These are phyloP conservation scores for Podospora pseudopauciseta DNA, from an alignment of 495 filamentous ascomycete species.

Conservation along the genomic window DNA sequence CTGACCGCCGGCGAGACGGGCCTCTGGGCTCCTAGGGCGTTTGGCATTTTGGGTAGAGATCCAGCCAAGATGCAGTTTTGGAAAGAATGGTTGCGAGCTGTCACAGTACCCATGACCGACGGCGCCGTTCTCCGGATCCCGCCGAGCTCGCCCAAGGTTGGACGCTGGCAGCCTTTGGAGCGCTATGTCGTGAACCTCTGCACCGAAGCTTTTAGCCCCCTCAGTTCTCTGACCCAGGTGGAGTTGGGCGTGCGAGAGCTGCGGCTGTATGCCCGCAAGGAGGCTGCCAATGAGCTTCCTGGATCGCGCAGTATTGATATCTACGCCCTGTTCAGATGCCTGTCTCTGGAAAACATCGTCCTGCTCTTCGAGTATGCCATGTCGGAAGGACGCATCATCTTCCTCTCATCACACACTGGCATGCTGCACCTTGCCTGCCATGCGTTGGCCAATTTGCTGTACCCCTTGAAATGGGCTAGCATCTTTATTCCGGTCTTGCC, in stretches of 20 bases:
- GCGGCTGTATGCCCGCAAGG: conserved; percentile 86
- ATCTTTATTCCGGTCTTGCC: conserved; percentile 92
- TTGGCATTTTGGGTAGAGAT: conserved; percentile 88
- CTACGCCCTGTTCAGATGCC: conserved; percentile 84
- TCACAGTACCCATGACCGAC: conserved; percentile 91
- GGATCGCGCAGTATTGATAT: conserved; percentile 89
- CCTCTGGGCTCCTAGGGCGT: conserved; percentile 93
- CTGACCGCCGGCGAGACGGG: conserved; percentile 94
- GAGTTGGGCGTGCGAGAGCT: conserved; percentile 88
- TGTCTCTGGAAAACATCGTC: conserved; percentile 88
- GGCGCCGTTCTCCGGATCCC: conserved; percentile 79
- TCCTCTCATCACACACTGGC: conserved; percentile 89
- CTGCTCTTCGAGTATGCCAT: conserved; percentile 90
- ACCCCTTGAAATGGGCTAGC: conserved; percentile 86
- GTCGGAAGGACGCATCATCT: conserved; percentile 90
- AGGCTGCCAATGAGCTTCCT: conserved; percentile 90
- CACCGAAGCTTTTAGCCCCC: conserved; percentile 87
- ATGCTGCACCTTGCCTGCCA: conserved; percentile 92
- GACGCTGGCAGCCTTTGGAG: conserved; percentile 95
- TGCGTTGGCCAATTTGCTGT: conserved; percentile 77
- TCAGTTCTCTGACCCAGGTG: conserved; percentile 91
- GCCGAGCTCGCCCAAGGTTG: conserved; percentile 81
- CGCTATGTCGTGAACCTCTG: conserved; percentile 97
- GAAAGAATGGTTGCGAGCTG: conserved; percentile 96
- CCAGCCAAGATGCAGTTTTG: conserved; percentile 82